Percentiles rank a stretch among this genome's conserved stretches.
Evolutionary conservation across 352 stramenopile species (phyloP).

Genomic region (Globisporangium alternatum): DNA sequence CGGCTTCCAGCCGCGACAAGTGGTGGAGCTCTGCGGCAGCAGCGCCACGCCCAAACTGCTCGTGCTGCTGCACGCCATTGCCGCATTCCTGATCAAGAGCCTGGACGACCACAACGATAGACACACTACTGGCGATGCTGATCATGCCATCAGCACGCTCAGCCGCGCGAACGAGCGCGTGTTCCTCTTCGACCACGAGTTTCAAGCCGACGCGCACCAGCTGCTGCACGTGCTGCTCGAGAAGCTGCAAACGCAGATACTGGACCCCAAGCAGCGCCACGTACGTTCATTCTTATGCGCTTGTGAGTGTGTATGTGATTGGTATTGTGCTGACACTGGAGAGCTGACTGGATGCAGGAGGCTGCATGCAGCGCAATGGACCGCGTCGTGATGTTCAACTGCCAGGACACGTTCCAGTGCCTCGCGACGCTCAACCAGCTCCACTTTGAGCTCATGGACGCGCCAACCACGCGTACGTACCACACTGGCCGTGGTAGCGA

Average conservation of each 20-base stretch:
- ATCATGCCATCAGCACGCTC: neutral
- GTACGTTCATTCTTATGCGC: constrained; percentile 2
- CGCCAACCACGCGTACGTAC: constrained; percentile 38
- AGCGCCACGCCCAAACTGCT: constrained; percentile 34
- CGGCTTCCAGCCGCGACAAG: constrained; percentile 55
- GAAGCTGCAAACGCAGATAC: constrained; percentile 12
- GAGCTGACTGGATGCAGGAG: neutral
- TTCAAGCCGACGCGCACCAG: constrained; percentile 28
- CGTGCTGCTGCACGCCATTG: constrained; percentile 55
- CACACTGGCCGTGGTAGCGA: neutral
- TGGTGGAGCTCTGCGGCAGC: constrained; percentile 56
- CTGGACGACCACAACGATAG: constrained; percentile 1
- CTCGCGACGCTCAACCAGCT: constrained; percentile 72
- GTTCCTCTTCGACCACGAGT: constrained; percentile 69
- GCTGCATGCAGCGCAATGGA: constrained; percentile 20
- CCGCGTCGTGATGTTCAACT: constrained; percentile 43
- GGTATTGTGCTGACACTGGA: neutral
- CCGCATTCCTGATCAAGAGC: constrained; percentile 45
- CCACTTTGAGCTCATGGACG: constrained; percentile 58
- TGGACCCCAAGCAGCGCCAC: constrained; percentile 12
- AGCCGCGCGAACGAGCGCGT: constrained; percentile 32
- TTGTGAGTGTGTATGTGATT: neutral
- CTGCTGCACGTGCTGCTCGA: constrained; percentile 24
- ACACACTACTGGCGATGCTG: neutral
- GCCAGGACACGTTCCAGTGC: constrained; percentile 70